A percentile compares a stretch with the other conserved stretches of the same genome.
These are phyloP conservation scores for Fomitopsis betulina DNA, from an alignment of 1,284 basidiomycete genomes.

Conservation along the genomic window DNA sequence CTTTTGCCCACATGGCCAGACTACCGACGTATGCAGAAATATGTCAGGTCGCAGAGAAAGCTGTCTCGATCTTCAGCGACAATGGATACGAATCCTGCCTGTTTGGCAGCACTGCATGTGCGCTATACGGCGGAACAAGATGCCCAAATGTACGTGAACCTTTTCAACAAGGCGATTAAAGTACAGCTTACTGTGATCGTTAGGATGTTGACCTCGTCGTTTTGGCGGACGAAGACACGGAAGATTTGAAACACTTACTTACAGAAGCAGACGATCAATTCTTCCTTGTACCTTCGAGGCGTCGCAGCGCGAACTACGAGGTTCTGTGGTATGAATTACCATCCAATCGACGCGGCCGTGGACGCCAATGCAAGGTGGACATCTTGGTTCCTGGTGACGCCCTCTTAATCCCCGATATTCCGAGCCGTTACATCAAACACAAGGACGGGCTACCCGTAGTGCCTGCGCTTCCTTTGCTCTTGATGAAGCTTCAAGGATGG, in stretches of 20 bases:
- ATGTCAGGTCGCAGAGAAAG: slow-evolving; percentile 7
- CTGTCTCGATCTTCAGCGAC: slow-evolving; percentile 8
- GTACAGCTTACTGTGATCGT: background rate
- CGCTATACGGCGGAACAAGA: slow-evolving; percentile 15
- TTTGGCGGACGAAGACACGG: slow-evolving; percentile 14
- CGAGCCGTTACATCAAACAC: slow-evolving; percentile 11
- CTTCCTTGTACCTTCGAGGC: slow-evolving; percentile 22
- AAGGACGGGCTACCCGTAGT: slow-evolving; percentile 23
- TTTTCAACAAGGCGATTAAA: background rate
- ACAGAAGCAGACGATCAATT: slow-evolving; percentile 15
- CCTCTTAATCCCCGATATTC: slow-evolving; percentile 28
- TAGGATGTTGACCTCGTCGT: slow-evolving; percentile 31
- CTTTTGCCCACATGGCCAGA: slow-evolving; percentile 19
- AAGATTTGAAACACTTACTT: slow-evolving; percentile 23
- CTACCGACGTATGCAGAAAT: slow-evolving; percentile 7
- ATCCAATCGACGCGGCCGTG: background rate
- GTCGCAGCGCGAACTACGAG: slow-evolving; percentile 21
- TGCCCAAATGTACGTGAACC: slow-evolving; percentile 15
- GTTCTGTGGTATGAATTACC: slow-evolving; percentile 25
- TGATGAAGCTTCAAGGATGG: slow-evolving; percentile 34
- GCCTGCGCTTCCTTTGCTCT: slow-evolving; percentile 26
- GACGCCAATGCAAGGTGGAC: slow-evolving; percentile 22
- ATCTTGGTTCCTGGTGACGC: slow-evolving; percentile 28
- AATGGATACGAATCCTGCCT: slow-evolving; percentile 16
- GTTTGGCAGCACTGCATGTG: slow-evolving; percentile 19